Percentiles rank a stretch among this genome's conserved stretches.
Conservation (phyloP, 192 early-diverging fungal genomes). For the Phlyctochytrium bullatum region DNA sequence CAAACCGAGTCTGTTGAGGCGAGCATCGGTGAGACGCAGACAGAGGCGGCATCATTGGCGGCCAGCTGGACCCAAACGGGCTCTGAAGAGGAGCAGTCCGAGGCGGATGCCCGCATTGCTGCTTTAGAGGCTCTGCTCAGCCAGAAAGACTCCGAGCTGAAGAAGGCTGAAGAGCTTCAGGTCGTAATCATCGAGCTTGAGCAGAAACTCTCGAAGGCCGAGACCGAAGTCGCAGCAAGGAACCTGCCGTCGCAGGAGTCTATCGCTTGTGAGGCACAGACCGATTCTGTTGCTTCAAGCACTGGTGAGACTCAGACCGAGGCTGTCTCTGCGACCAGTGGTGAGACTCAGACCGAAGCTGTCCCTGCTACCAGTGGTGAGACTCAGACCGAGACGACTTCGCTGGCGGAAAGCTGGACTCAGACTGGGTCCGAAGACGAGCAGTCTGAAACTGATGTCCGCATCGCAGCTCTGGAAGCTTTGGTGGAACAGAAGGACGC, state of each 20-base stretch:
- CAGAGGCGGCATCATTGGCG: no score
- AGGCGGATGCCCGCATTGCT: no score
- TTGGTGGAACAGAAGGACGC: no score
- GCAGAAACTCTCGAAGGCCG: background rate
- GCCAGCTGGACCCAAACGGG: background rate
- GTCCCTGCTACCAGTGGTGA: constrained; percentile 1
- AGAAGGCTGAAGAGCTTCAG: background rate
- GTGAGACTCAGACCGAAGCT: background rate
- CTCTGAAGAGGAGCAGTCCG: background rate
- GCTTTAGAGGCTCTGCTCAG: no score
- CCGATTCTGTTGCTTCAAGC: background rate
- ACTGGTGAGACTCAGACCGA: background rate
- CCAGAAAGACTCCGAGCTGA: no score
- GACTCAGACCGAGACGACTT: no score
- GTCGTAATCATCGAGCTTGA: background rate
- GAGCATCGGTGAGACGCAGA: no score
- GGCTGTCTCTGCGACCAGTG: background rate
- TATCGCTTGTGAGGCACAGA: background rate
- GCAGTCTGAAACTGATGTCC: background rate
- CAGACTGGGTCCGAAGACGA: background rate
- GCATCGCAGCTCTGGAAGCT: no score
- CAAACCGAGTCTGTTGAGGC: no score
- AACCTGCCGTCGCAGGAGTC: background rate
- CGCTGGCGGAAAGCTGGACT: background rate
- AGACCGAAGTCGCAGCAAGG: no score